These are phyloP conservation scores for Ustilago curta DNA, from an alignment of 1,284 basidiomycete species.

Conservation along the genomic window DNA sequence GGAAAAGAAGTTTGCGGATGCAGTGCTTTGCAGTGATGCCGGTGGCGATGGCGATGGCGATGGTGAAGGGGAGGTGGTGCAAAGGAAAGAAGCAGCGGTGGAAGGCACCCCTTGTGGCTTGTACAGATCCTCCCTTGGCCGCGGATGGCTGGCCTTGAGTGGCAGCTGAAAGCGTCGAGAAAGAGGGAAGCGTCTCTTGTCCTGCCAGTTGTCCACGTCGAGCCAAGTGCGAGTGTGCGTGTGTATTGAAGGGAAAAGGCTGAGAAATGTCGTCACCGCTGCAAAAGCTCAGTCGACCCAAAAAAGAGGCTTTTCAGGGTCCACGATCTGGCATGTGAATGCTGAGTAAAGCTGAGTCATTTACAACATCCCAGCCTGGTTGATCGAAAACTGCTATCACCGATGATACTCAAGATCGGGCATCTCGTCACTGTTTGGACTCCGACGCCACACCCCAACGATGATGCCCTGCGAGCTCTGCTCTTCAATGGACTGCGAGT, in stretches of 20 bases:
- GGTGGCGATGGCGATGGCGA: background rate
- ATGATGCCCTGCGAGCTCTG: too few relatives aligned
- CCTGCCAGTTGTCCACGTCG: too few relatives aligned
- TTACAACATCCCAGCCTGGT: background rate
- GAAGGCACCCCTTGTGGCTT: background rate
- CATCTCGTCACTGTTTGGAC: too few relatives aligned
- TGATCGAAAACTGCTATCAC: background rate
- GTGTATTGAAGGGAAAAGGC: background rate
- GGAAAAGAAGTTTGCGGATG: background rate
- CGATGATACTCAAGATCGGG: background rate
- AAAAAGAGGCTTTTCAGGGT: background rate
- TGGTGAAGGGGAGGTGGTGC: background rate
- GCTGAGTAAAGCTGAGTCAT: conserved; percentile 53
- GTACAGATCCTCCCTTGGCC: background rate
- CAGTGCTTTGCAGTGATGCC: too few relatives aligned
- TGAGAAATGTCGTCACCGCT: conserved; percentile 31
- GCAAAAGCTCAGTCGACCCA: conserved; percentile 11
- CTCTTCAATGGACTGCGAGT: too few relatives aligned
- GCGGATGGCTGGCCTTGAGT: background rate
- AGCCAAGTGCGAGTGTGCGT: too few relatives aligned
- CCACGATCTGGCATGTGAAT: conserved; percentile 28
- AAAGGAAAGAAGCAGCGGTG: background rate
- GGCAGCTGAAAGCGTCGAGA: conserved; percentile 17
- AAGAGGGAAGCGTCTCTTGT: background rate
- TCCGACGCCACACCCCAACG: too few relatives aligned